A percentile compares a stretch with the other conserved stretches of the same genome.
These are phyloP conservation scores for Aspergillus cejpii DNA, from an alignment of 2,329 filamentous ascomycete genomes.

Conservation along the genomic window DNA sequence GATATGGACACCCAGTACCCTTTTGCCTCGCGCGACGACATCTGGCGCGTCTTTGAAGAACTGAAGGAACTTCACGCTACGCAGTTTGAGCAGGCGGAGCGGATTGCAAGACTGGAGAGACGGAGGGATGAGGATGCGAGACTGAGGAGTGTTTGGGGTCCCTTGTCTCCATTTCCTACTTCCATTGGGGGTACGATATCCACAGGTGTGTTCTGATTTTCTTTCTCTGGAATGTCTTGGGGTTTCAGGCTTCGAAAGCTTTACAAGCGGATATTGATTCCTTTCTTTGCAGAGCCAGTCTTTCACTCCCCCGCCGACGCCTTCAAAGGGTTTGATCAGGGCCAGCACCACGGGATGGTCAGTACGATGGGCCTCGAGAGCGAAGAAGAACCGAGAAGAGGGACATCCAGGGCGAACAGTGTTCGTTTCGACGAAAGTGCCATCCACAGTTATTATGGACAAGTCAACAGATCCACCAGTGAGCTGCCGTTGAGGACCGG, in stretches of 20 bases:
- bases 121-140: constrained; percentile 57
- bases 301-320: constrained; percentile 74
- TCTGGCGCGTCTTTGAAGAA: constrained; percentile 59
- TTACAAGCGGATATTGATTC: constrained; percentile 1
- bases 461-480: constrained; percentile 71
- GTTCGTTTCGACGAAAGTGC: constrained; percentile 97
- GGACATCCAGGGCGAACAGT: constrained; percentile 88
- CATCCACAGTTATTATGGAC: constrained; percentile 81
- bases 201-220: constrained; percentile 61
- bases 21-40: constrained; percentile 58
- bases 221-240: not conserved
- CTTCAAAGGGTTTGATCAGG: constrained; percentile 80
- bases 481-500: constrained; percentile 74
- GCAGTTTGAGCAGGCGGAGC: constrained; percentile 56
- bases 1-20: constrained; percentile 59
- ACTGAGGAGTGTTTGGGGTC: constrained; percentile 80
- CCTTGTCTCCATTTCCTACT: constrained; percentile 79
- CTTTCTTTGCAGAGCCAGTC: constrained; percentile 56
- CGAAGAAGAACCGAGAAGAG: constrained; percentile 78
- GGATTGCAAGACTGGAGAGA: constrained; percentile 55
- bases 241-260: too few species aligned
- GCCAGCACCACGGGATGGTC: constrained; percentile 72
- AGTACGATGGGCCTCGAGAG: constrained; percentile 76
- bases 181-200: constrained; percentile 75
- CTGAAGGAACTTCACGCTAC: constrained; percentile 55